Conservation (phyloP, 2,329 filamentous ascomycete species). For the Pseudogymnoascus verrucosus region DNA sequence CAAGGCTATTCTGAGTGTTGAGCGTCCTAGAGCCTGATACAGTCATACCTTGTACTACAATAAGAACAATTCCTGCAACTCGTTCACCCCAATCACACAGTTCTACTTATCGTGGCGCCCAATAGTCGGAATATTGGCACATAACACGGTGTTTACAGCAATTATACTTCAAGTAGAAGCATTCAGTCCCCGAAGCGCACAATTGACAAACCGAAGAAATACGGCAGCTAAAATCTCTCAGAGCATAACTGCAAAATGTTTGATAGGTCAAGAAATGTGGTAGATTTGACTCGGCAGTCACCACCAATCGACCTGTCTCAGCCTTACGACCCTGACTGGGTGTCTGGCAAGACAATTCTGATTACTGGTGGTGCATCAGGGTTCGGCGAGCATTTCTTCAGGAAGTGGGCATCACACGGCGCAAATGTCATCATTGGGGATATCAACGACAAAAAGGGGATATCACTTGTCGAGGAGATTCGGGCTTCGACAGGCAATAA, state of each 20-base stretch:
- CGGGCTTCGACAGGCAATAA: constrained; percentile 34
- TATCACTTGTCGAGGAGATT: constrained; percentile 46
- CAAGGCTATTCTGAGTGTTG: not conserved
- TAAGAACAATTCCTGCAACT: not conserved
- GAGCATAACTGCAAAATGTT: not conserved
- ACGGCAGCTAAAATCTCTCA: not conserved
- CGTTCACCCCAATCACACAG: not conserved
- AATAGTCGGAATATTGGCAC: not conserved
- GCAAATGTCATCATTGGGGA: constrained; percentile 58
- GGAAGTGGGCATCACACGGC: constrained; percentile 45
- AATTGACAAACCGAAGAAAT: not conserved
- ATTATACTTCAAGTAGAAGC: not conserved
- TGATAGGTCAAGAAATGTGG: not conserved
- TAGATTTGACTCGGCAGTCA: constrained; percentile 17
- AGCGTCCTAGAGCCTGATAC: not conserved
- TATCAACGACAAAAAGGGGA: constrained; percentile 46
- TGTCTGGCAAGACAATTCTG: constrained; percentile 49
- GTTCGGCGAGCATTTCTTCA: constrained; percentile 47
- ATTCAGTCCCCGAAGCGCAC: not conserved
- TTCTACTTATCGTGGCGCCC: not conserved
- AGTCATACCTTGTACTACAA: not conserved
- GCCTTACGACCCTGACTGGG: constrained; percentile 37
- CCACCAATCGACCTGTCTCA: constrained; percentile 37
- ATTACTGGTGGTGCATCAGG: constrained; percentile 59
- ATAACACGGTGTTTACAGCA: not conserved